A percentile compares a stretch with the other conserved stretches of the same genome.
Evolutionary conservation across 2,329 filamentous ascomycete genomes (phyloP).

Genomic region (Beauveria sp.): DNA sequence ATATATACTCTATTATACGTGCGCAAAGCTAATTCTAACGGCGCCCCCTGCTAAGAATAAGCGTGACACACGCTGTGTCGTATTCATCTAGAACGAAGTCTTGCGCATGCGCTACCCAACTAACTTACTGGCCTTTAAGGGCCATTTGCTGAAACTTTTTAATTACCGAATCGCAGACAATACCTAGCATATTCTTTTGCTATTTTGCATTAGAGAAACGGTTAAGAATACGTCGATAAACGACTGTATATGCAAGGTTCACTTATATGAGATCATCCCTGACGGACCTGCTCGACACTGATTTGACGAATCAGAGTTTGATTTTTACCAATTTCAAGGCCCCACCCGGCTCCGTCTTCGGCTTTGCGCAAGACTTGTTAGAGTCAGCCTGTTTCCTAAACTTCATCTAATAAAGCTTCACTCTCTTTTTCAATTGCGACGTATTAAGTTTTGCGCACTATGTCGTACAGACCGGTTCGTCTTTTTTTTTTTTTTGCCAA

Average conservation of each 20-base stretch:
- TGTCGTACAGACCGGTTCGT: conserved; percentile 7
- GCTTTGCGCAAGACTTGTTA: background rate
- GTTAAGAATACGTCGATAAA: background rate
- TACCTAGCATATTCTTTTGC: background rate
- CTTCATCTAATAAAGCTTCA: background rate
- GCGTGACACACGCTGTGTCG: too few relatives aligned
- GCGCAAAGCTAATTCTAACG: too few relatives aligned
- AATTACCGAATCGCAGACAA: too few relatives aligned
- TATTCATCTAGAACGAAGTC: too few relatives aligned
- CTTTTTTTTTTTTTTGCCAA: too few relatives aligned
- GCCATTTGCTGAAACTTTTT: too few relatives aligned
- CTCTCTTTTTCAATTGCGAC: background rate
- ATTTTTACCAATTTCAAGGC: background rate
- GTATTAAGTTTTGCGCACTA: background rate
- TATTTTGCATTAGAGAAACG: background rate
- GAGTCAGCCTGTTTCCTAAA: background rate
- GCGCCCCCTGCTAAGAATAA: too few relatives aligned
- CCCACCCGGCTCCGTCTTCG: conserved; percentile 6
- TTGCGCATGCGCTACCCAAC: too few relatives aligned
- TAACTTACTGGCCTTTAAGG: too few relatives aligned
- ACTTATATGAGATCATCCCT: background rate
- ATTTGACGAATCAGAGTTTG: background rate
- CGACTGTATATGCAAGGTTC: background rate
- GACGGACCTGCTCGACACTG: background rate
- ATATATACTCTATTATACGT: too few relatives aligned